Evolutionary conservation across 2,329 filamentous ascomycete species (phyloP).

Genomic region (Aspergillus sp.): DNA sequence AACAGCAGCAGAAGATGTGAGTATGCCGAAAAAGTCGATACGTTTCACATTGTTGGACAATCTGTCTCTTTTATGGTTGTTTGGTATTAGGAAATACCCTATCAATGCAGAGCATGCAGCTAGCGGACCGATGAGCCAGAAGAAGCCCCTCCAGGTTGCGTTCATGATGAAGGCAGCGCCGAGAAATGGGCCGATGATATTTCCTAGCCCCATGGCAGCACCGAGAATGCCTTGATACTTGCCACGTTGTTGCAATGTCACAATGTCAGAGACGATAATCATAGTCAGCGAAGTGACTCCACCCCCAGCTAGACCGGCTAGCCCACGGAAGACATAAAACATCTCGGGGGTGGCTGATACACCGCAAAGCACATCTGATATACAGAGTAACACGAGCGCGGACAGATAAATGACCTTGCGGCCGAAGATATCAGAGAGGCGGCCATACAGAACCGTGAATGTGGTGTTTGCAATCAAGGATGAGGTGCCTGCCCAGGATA

Average conservation of each 20-base stretch:
- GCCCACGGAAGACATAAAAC: constrained; percentile 61
- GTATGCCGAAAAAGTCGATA: constrained; percentile 60
- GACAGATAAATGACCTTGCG: constrained; percentile 59
- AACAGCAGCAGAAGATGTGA: constrained; percentile 56
- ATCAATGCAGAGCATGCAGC: constrained; percentile 48
- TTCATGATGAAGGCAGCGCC: constrained; percentile 47
- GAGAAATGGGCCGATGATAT: constrained; percentile 50
- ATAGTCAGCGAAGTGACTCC: constrained; percentile 60
- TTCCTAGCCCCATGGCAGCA: constrained; percentile 46
- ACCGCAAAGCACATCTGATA: constrained; percentile 61
- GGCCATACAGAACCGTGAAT: constrained; percentile 65
- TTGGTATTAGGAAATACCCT: constrained; percentile 53
- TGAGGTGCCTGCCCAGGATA: constrained; percentile 71
- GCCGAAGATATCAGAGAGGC: constrained; percentile 61
- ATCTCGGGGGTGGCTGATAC: constrained; percentile 56
- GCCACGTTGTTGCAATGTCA: constrained; percentile 58
- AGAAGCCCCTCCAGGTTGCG: constrained; percentile 47
- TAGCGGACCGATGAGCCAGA: constrained; percentile 55
- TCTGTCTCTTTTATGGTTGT: constrained; percentile 49
- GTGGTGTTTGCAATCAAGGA: constrained; percentile 67
- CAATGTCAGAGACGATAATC: constrained; percentile 63
- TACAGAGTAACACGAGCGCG: constrained; percentile 52
- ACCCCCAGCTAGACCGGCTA: constrained; percentile 61
- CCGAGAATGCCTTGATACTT: constrained; percentile 54
- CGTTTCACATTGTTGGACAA: constrained; percentile 33